Evolutionary conservation across 2,329 filamentous ascomycete species (phyloP).

Genomic region (Rhynchosporium secalis): DNA sequence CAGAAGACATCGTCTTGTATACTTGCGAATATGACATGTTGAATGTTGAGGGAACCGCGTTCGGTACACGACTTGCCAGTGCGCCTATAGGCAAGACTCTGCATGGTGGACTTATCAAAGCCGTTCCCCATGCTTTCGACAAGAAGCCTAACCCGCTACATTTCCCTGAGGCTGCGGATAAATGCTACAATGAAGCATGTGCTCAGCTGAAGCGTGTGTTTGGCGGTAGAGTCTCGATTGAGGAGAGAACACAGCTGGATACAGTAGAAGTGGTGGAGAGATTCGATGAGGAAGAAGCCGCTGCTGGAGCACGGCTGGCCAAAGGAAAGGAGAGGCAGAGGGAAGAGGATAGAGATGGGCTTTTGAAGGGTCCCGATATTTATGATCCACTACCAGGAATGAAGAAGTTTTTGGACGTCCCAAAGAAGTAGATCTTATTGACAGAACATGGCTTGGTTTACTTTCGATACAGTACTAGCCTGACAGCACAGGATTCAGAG

Average conservation of each 20-base stretch:
- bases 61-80: conserved; percentile 57
- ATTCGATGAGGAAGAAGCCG: conserved; percentile 30
- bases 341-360: conserved; percentile 7
- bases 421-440: conserved; percentile 7
- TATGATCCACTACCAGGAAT: neutral
- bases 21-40: conserved; percentile 68
- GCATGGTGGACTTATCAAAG: conserved; percentile 57
- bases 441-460: neutral
- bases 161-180: conserved; percentile 37
- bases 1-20: conserved; percentile 57
- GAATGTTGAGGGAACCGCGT: conserved; percentile 58
- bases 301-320: neutral
- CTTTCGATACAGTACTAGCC: conserved; percentile 1
- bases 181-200: conserved; percentile 39
- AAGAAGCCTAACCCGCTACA: conserved; percentile 63
- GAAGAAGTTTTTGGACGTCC: neutral
- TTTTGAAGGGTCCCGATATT: conserved; percentile 7
- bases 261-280: conserved; percentile 32
- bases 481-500: neutral
- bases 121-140: conserved; percentile 65
- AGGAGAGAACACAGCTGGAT: conserved; percentile 35
- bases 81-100: conserved; percentile 55
- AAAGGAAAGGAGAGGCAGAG: conserved; percentile 16
- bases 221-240: conserved; percentile 28
- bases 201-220: conserved; percentile 36